Evolutionary conservation across 805 yeast species (phyloP).

Genomic region (Starmerella gropengiesseri): DNA sequence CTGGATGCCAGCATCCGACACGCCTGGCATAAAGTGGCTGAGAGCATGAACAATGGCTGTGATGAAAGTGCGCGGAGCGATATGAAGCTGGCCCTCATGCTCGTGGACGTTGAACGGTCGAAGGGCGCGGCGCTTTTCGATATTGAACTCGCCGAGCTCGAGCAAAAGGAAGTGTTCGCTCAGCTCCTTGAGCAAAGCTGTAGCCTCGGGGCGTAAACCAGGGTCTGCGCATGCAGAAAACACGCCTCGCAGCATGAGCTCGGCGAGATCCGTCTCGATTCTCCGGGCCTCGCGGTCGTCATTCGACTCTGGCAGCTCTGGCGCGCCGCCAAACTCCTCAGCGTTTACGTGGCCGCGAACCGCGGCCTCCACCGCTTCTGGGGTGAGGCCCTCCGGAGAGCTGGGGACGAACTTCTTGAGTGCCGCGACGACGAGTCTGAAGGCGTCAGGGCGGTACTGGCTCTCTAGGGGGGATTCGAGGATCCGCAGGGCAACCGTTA

Average conservation of each 20-base stretch:
- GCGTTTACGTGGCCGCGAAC: constrained; percentile 13
- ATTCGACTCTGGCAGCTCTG: constrained; percentile 19
- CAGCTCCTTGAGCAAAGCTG: constrained; percentile 47
- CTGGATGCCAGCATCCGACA: constrained; percentile 58
- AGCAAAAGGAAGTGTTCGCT: constrained; percentile 71
- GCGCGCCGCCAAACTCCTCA: constrained; percentile 14
- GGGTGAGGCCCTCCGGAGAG: constrained; percentile 6
- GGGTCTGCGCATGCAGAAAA: constrained; percentile 68
- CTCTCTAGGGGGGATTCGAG: constrained; percentile 50
- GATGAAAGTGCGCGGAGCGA: constrained; percentile 59
- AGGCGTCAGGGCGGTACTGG: constrained; percentile 62
- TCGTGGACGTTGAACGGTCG: constrained; percentile 65
- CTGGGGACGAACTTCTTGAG: constrained; percentile 57
- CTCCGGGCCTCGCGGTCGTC: constrained; percentile 24
- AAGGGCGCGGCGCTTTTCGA: constrained; percentile 52
- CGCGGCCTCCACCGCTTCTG: constrained; percentile 4
- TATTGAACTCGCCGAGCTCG: constrained; percentile 61
- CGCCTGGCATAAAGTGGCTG: constrained; percentile 61
- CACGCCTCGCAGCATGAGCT: constrained; percentile 54
- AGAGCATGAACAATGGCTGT: constrained; percentile 70
- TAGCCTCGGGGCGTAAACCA: constrained; percentile 61
- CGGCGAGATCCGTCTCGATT: constrained; percentile 49
- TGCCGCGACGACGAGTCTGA: constrained; percentile 54
- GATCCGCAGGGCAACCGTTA: constrained; percentile 64
- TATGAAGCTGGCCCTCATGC: constrained; percentile 61